Evolutionary conservation across 805 yeast genomes (phyloP).

Genomic region (Yarrowia keelungensis): DNA sequence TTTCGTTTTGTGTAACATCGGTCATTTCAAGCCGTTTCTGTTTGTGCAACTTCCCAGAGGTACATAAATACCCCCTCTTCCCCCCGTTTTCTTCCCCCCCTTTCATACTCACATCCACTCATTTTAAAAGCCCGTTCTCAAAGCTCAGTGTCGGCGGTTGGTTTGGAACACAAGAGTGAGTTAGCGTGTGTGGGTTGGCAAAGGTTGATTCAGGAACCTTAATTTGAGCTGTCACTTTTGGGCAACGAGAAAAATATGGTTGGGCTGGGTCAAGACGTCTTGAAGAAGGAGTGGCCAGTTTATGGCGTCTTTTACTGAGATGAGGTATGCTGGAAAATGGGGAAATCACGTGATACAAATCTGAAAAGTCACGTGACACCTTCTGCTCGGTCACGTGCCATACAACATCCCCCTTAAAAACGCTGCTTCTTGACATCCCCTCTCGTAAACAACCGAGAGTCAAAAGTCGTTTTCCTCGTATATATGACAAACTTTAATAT

Average conservation of each 20-base stretch:
- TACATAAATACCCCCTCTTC: not conserved
- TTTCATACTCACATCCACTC: slow-evolving; percentile 35
- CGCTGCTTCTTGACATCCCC: not conserved
- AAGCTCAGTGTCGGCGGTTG: not conserved
- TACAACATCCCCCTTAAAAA: not conserved
- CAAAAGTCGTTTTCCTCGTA: slow-evolving; percentile 21
- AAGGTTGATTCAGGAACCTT: slow-evolving; percentile 21
- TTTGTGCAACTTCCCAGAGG: not conserved
- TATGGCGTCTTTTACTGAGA: not conserved
- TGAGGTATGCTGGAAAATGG: too few species aligned
- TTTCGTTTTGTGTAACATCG: not conserved
- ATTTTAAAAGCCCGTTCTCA: not conserved
- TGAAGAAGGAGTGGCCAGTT: not conserved
- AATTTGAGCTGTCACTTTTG: slow-evolving; percentile 26
- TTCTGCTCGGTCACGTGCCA: too few species aligned
- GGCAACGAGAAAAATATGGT: too few species aligned
- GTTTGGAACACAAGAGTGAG: not conserved
- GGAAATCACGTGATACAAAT: not conserved
- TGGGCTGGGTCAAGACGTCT: too few species aligned
- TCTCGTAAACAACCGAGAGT: not conserved
- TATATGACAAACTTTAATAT: slow-evolving; percentile 12
- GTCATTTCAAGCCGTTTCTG: not conserved
- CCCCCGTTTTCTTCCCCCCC: not conserved
- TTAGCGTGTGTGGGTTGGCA: slow-evolving; percentile 8
- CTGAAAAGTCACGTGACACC: not conserved